Evolutionary conservation across 2,329 filamentous ascomycete species (phyloP).

Genomic region (Dothistroma pini): DNA sequence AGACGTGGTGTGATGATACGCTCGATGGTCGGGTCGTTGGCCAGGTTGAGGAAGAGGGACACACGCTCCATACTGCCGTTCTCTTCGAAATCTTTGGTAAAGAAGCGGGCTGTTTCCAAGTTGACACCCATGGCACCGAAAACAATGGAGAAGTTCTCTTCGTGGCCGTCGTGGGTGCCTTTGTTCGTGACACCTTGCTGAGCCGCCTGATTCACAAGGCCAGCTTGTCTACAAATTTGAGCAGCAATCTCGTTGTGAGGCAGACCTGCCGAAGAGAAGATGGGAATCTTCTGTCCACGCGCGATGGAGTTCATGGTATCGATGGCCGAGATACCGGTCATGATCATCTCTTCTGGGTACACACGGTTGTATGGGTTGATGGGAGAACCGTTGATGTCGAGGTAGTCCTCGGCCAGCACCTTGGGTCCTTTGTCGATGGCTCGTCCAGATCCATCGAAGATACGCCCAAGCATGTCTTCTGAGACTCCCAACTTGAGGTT

Average conservation of each 20-base stretch:
- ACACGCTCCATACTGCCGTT: constrained; percentile 97
- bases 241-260: constrained; percentile 99
- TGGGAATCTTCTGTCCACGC: constrained; percentile 98
- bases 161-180: constrained; percentile 91
- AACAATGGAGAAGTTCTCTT: constrained; percentile 99
- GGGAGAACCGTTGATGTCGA: constrained; percentile 97
- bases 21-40: constrained; percentile 98
- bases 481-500: constrained; percentile 98
- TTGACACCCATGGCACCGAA: constrained; percentile 99
- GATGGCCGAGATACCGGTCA: constrained; percentile 97
- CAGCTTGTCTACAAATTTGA: constrained; percentile 95
- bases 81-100: constrained; percentile 97
- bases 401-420: constrained; percentile 94
- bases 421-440: constrained; percentile 99
- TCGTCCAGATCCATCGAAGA: constrained; percentile 96
- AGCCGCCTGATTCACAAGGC: constrained; percentile 76
- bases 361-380: constrained; percentile 99
- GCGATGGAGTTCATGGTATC: constrained; percentile 93
- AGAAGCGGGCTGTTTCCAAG: constrained; percentile 97
- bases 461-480: constrained; percentile 98
- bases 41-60: constrained; percentile 97
- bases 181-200: constrained; percentile 59
- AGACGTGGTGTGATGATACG: constrained; percentile 99
- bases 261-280: constrained; percentile 96
- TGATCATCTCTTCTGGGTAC: constrained; percentile 99